Conservation (phyloP, 2,329 filamentous ascomycete species). For the Venturia pyrina region DNA sequence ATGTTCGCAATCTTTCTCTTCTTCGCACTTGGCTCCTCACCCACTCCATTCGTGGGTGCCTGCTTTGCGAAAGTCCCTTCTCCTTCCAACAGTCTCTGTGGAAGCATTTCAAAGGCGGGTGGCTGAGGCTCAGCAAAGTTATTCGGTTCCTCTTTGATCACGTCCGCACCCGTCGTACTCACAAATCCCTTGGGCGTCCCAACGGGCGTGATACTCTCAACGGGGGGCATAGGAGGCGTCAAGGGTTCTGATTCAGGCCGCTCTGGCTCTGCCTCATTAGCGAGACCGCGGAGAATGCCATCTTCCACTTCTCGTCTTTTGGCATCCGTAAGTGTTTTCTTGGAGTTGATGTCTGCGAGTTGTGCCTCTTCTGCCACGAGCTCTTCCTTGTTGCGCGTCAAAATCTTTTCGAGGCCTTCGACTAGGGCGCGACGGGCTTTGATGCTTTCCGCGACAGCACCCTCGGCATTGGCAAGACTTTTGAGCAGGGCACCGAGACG, state of each 20-base stretch:
- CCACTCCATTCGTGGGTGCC: conserved; percentile 17
- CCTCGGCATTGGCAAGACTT: conserved; percentile 77
- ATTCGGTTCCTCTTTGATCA: conserved; percentile 12
- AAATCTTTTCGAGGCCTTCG: conserved; percentile 68
- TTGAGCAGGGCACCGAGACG: conserved; percentile 84
- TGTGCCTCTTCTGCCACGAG: conserved; percentile 60
- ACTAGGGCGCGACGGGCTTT: conserved; percentile 74
- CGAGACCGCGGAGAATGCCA: conserved; percentile 76
- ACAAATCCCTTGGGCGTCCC: conserved; percentile 33
- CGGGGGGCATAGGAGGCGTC: conserved; percentile 75
- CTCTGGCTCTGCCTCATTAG: conserved; percentile 50
- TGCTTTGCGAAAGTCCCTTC: conserved; percentile 30
- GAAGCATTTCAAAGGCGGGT: neutral
- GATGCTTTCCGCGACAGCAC: conserved; percentile 78
- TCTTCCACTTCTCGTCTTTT: conserved; percentile 87
- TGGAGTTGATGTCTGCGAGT: conserved; percentile 52
- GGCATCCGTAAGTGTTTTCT: conserved; percentile 62
- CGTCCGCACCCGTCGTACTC: conserved; percentile 31
- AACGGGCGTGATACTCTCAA: conserved; percentile 45
- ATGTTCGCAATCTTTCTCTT: conserved; percentile 39
- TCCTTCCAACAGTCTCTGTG: conserved; percentile 14
- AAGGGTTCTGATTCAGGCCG: conserved; percentile 78
- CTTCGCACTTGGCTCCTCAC: conserved; percentile 29
- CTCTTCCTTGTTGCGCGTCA: conserved; percentile 61
- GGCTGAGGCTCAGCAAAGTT: conserved; percentile 14